A percentile compares a stretch with the other conserved stretches of the same genome.
Evolutionary conservation across 75 land plant species (phyloP).

Genomic region (Adiantum capillusveneris): DNA sequence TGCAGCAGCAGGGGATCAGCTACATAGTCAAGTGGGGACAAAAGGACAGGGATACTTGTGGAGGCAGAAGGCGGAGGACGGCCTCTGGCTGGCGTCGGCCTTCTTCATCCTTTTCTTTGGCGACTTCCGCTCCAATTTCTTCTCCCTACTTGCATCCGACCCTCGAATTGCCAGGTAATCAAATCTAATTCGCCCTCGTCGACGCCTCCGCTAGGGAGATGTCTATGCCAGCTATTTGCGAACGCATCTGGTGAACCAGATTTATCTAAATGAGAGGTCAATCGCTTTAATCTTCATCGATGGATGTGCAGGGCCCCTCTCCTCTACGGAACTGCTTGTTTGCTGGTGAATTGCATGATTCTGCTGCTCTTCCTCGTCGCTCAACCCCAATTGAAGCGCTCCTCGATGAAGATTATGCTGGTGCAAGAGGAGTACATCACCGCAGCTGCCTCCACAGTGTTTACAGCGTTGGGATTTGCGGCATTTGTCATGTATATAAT

Average conservation of each 20-base stretch:
- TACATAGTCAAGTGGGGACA: too few species aligned
- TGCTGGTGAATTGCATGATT: too few species aligned
- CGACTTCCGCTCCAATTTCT: constrained; percentile 50
- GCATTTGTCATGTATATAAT: constrained; percentile 63
- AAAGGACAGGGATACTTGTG: too few species aligned
- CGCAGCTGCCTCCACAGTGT: constrained; percentile 32
- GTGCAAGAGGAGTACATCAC: constrained; percentile 39
- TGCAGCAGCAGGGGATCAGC: too few species aligned
- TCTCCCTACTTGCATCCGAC: constrained; percentile 52
- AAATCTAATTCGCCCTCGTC: too few species aligned
- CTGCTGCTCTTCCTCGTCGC: not conserved
- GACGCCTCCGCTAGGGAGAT: too few species aligned
- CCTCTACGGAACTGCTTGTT: too few species aligned
- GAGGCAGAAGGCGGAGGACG: constrained; percentile 44
- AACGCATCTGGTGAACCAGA: too few species aligned
- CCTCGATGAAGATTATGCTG: constrained; percentile 28
- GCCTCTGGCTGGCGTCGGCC: constrained; percentile 62
- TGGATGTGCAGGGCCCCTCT: too few species aligned
- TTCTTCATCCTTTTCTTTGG: constrained; percentile 65
- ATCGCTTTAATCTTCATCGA: too few species aligned
- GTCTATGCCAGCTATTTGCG: too few species aligned
- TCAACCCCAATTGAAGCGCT: not conserved
- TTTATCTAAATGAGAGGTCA: too few species aligned
- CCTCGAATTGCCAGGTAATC: constrained; percentile 51
- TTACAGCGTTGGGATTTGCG: constrained; percentile 45